Base-by-base conservation (phyloP, 306 rosid genomes). In the Cicer pinnatifidum region DNA sequence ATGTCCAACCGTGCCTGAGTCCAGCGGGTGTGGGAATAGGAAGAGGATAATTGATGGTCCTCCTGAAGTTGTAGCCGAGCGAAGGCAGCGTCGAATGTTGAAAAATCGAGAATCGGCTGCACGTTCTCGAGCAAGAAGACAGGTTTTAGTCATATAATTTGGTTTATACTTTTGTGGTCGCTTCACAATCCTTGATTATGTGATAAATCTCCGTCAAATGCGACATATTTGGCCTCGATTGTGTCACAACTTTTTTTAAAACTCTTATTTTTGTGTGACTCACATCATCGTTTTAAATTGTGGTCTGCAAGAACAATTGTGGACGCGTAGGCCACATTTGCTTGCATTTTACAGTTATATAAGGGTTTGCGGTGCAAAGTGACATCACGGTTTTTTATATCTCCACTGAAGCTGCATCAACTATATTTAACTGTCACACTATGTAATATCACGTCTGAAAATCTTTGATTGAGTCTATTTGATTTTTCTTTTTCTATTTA, bases 51-150 rank as follows among this genome's bases (percentile, higher is more conserved):
- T 82, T 3, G 87, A 85, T 19, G 87, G 89, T 16, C 84, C 89
- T n/a, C 79, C 81, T 3, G 92, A 92, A 60, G 86, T 85, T 38
- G 88, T 82, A 0, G 79, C 88, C 59, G 90, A 86, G 80, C 70
- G 91, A 50, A 82, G 93, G 85, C 97, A 88, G 57, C 93, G 90
- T 12, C 77, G 96, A 62, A 91, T 91, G 96, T 73, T 91, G 80
- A 91, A 88, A 82, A 91, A 91, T 69, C 86, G 96, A 6, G 96
- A 91, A 76, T 91, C 97, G 0, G 93, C 97, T 1, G 96, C 96
- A 5, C 87, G 96, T 20, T 91, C 96, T 13, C 86, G 97, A 11
- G 90, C 93, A 0, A 83, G 97, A 67, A 91, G 77, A 84, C 93
- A 87, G 97, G 96, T 91, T 64, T 76, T 67, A 28, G 35, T 28